Evolutionary conservation across 202 grass and related monocot species (phyloP).

Genomic region (Hordeum pubiflorum): DNA sequence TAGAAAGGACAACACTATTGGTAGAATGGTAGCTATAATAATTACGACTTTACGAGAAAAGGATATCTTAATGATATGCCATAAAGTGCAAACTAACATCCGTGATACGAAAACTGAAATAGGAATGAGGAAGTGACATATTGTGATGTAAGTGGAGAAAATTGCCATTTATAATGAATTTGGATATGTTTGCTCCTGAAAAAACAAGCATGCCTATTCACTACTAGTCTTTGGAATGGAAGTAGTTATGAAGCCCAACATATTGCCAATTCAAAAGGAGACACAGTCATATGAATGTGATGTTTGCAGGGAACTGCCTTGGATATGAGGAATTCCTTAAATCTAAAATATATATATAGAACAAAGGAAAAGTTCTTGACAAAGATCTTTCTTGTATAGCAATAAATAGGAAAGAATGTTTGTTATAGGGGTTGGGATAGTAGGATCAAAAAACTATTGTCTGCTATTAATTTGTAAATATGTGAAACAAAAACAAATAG

Average conservation of each 20-base stretch:
- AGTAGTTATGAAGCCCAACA: background rate
- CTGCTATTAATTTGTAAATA: no score
- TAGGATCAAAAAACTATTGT: background rate
- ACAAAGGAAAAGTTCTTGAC: background rate
- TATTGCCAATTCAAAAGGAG: background rate
- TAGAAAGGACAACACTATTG: background rate
- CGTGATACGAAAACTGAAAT: background rate
- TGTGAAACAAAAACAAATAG: no score
- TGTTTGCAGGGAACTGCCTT: background rate
- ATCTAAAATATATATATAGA: background rate
- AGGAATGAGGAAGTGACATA: background rate
- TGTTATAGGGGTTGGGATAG: background rate
- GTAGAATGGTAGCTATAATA: constrained; percentile 29
- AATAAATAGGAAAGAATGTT: background rate
- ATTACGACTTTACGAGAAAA: background rate
- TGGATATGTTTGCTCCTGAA: background rate
- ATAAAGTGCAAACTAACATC: background rate
- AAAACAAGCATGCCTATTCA: background rate
- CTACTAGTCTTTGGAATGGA: background rate
- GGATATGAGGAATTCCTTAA: background rate
- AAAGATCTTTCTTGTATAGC: background rate
- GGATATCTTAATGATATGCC: background rate
- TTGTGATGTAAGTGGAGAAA: background rate
- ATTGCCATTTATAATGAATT: background rate
- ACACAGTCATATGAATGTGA: background rate